Evolutionary conservation across 2,329 filamentous ascomycete species (phyloP).

Genomic region (Claviceps sp.): DNA sequence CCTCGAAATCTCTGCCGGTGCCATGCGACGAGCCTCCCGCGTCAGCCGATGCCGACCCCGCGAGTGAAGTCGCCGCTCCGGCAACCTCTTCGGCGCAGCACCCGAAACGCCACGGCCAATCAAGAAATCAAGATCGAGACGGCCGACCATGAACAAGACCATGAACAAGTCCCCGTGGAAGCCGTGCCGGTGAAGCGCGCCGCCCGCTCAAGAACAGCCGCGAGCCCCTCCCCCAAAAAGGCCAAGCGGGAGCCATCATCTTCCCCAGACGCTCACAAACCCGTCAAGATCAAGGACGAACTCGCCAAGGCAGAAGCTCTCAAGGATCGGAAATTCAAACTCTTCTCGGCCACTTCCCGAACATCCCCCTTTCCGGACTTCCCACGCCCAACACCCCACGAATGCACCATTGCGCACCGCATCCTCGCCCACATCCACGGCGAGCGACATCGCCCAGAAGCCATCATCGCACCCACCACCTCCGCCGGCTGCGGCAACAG

Average conservation of each 20-base stretch:
- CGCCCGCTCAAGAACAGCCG: constrained; percentile 17
- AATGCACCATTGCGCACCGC: constrained; percentile 54
- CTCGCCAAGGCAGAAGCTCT: constrained; percentile 13
- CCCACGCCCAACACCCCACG: constrained; percentile 47
- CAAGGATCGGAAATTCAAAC: constrained; percentile 29
- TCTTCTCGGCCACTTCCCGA: constrained; percentile 24
- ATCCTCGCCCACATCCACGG: constrained; percentile 55
- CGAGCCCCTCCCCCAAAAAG: neutral
- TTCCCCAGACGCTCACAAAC: neutral
- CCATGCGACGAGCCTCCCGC: neutral
- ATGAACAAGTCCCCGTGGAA: no score
- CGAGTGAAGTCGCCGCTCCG: neutral
- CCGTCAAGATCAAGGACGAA: neutral
- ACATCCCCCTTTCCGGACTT: constrained; percentile 55
- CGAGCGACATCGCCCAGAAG: constrained; percentile 44
- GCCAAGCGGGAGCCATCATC: constrained; percentile 2
- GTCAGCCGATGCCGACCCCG: neutral
- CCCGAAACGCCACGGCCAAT: neutral
- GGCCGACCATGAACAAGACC: neutral
- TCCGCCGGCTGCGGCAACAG: constrained; percentile 48
- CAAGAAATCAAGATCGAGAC: neutral
- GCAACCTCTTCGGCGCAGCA: constrained; percentile 3
- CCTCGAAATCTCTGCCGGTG: neutral
- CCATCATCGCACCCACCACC: constrained; percentile 46
- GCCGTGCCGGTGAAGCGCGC: neutral